phyloP scores from a whole-genome alignment of 2,329 filamentous ascomycete genomes.

The Trichoderma lentiforme region DNA sequence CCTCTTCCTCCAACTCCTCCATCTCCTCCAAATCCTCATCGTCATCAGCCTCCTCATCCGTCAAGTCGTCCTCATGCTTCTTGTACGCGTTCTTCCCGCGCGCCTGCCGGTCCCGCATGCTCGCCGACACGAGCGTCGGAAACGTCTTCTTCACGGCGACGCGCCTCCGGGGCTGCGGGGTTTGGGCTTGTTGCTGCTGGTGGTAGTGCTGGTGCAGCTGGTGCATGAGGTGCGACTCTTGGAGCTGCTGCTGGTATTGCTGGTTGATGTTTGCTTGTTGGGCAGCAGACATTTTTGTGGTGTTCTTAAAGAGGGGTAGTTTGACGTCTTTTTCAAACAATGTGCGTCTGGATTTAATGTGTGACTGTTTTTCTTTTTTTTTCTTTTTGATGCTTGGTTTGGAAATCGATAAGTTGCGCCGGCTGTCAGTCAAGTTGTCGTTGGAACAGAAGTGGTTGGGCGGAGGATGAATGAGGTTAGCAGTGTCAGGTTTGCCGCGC shows the following conservation, averaged over 20 bases:
- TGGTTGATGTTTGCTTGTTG: neutral
- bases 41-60: constrained; percentile 29
- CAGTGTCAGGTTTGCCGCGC: neutral
- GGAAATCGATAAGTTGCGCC: neutral
- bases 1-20: neutral
- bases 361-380: neutral
- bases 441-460: neutral
- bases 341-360: rapidly evolving
- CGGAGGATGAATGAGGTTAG: neutral
- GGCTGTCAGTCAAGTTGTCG: neutral
- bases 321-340: neutral
- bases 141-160: constrained; percentile 31
- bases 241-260: neutral
- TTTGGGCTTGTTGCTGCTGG: neutral
- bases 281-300: neutral
- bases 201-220: neutral
- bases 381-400: neutral
- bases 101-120: constrained; percentile 57
- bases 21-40: constrained; percentile 11
- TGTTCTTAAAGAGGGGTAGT: neutral
- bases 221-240: neutral
- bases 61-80: constrained; percentile 24
- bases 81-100: constrained; percentile 55
- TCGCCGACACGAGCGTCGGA: constrained; percentile 40
- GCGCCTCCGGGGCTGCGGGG: neutral